Evolutionary conservation across 345 rosid species (phyloP), one percentile per base, ranked within the genome.

Genomic region (Murraya paniculata): DNA sequence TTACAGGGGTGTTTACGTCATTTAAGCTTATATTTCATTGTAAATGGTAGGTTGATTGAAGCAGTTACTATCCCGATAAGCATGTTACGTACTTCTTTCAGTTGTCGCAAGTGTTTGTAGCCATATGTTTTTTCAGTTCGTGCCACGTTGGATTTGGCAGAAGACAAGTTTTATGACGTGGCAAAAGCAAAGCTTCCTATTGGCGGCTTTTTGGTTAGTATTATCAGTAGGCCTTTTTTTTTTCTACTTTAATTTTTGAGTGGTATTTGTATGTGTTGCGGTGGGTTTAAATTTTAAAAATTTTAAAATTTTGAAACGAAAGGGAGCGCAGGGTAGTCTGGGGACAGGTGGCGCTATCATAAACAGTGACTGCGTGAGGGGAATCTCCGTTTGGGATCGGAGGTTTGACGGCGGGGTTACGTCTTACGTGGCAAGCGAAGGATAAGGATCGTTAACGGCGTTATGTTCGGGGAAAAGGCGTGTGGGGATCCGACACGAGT

Each of bases 201-300:
- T 86, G 84, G 87, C 82, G 55, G 66, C 87, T 82, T 84, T 85
- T 87, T 78, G 76, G 73, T 66, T 30, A 9, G 73, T 39, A 80
- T 81, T 82, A 84, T 84, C 87, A 8, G 60, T 21, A 71, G 14
- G n/a, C 1, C 57, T 57, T 36, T 25, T 70, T 8, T 7, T n/a
- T 39, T 0, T 11, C 11, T 9, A 3, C 3, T 53, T 53, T 53
- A 53, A 18, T 53, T 53, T 53, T 53, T 53, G 18, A 18, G 5
- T 45, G 50, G 50, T 13, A 53, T 53, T 53, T 53, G 57, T 18
- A 4, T 1, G 39, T 3, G 68, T 22, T 64, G 60, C 9, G 39
- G 61, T 50, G 73, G 18, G 31, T 58, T 78, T 39, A 31, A 60
- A 31, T 30, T 22, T 78, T 53, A 53, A 45, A 45, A 45, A 3